Conservation (phyloP, 306 rosid species). For the Luffa aegyptiaca region DNA sequence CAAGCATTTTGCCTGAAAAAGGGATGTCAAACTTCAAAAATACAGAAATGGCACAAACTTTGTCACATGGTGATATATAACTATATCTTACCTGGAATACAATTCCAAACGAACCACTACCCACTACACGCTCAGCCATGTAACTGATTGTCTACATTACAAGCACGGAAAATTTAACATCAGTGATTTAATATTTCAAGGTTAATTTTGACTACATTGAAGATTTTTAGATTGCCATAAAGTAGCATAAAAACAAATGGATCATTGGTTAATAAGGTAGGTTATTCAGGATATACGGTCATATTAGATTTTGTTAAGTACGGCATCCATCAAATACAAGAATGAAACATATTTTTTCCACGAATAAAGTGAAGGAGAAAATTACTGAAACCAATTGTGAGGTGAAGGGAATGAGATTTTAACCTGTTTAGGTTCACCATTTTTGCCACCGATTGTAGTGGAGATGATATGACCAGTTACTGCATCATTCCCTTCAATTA, state of each 20-base stretch:
- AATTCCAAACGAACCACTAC: constrained; percentile 87
- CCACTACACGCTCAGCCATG: constrained; percentile 98
- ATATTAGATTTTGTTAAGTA: not conserved
- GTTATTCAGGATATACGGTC: not conserved
- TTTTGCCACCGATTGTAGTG: constrained; percentile 90
- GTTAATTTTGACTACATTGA: not conserved
- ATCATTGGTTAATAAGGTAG: not conserved
- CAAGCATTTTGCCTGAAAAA: constrained; percentile 72
- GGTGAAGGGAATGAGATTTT: constrained; percentile 6
- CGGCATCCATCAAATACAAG: not conserved
- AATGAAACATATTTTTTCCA: not conserved
- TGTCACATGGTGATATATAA: not conserved
- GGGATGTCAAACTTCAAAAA: constrained; percentile 12
- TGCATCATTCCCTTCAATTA: constrained; percentile 62
- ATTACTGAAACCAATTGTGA: not conserved
- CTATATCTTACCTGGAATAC: constrained; percentile 72
- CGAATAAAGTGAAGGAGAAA: constrained; percentile 1
- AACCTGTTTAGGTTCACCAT: constrained; percentile 92
- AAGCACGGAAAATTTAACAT: constrained; percentile 8
- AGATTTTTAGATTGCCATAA: not conserved
- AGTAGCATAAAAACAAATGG: not conserved
- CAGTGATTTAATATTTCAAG: not conserved
- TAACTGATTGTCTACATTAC: constrained; percentile 96
- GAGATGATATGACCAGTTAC: constrained; percentile 90
- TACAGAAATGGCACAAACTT: constrained; percentile 2